These are phyloP conservation scores for Epichloe elymi DNA, from an alignment of 2,329 filamentous ascomycete genomes.

Conservation along the genomic window DNA sequence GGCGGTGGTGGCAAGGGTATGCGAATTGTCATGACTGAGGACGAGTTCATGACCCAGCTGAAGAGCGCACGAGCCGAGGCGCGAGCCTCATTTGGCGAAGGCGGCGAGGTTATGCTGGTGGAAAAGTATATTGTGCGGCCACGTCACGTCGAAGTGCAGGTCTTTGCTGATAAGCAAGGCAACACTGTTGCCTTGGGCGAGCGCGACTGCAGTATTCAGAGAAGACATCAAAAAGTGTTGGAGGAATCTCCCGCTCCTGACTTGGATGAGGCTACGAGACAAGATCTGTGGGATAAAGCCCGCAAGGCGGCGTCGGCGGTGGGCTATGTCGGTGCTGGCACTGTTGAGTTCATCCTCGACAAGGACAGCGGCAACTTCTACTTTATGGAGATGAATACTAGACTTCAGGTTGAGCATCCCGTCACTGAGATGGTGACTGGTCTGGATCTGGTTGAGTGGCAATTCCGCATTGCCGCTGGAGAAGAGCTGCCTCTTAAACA, in stretches of 20 bases:
- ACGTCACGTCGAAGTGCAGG: conserved; percentile 79
- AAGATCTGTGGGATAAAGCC: conserved; percentile 54
- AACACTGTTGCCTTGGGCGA: conserved; percentile 76
- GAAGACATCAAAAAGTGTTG: conserved; percentile 80
- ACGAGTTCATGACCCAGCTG: conserved; percentile 59
- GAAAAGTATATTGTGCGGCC: conserved; percentile 71
- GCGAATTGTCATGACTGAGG: conserved; percentile 55
- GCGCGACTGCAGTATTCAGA: conserved; percentile 76
- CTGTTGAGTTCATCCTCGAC: conserved; percentile 83
- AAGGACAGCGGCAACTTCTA: conserved; percentile 70
- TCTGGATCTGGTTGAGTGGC: conserved; percentile 81
- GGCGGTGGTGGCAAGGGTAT: conserved; percentile 80
- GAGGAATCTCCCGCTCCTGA: conserved; percentile 77
- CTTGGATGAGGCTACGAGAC: conserved; percentile 41
- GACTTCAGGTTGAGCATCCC: conserved; percentile 92
- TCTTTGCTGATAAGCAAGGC: conserved; percentile 73
- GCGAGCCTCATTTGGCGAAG: conserved; percentile 65
- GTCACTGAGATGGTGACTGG: conserved; percentile 64
- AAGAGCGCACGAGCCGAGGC: conserved; percentile 64
- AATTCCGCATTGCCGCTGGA: conserved; percentile 61
- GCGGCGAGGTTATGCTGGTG: conserved; percentile 68
- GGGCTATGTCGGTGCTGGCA: conserved; percentile 79
- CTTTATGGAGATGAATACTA: conserved; percentile 74
- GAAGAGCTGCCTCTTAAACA: conserved; percentile 44
- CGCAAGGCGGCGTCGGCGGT: conserved; percentile 58